Base-by-base conservation (phyloP, 768 basidiomycete species). In the Phallus indusiatus region DNA sequence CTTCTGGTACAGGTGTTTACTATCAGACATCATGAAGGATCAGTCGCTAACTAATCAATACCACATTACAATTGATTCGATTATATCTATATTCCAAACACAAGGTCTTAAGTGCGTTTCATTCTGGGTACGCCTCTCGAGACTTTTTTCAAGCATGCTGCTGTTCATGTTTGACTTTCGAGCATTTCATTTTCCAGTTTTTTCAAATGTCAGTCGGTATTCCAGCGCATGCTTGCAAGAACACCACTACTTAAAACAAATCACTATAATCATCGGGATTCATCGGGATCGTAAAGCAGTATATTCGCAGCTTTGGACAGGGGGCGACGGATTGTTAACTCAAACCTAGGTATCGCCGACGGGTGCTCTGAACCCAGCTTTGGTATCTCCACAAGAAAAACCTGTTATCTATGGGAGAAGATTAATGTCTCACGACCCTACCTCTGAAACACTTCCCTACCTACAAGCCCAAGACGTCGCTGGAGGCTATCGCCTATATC, bases 21-120 rank as follows among this genome's bases (percentile, higher is more conserved):
- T 99, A 94, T 73, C 96, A 98, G 69, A 92, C 91, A 88, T 99
- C 60, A 70, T 99, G 62, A 90, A 86, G 67, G 96, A 99, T 69
- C 85, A 90, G 56, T 85, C 93, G 1, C 78, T 96, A 61, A 88
- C 81, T 66, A 84, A 77, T 58, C 86, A 91, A 65, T 93, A 97
- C 66, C 88, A 96, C 66, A 88, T 85, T 22, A 94, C 94, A 51
- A 94, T 98, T 59, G 94, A 98, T 69, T 94, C 94, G 1, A 88
- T 99, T 64, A 97, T 98, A 92, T 88, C 92, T 50, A 98, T 99
- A 61, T 99, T 98, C 80, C 93, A 94, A 72, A 96, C 94, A 0
- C 94, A 98, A 68, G 94, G 95, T 14, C 74, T 98, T 68, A 94
- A 94, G 77, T 96, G 93, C 70, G 94, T 95, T 18, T 83, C 90